Base-by-base conservation (phyloP, 2,329 filamentous ascomycete species). In the Rhynchosporium graminicola region DNA sequence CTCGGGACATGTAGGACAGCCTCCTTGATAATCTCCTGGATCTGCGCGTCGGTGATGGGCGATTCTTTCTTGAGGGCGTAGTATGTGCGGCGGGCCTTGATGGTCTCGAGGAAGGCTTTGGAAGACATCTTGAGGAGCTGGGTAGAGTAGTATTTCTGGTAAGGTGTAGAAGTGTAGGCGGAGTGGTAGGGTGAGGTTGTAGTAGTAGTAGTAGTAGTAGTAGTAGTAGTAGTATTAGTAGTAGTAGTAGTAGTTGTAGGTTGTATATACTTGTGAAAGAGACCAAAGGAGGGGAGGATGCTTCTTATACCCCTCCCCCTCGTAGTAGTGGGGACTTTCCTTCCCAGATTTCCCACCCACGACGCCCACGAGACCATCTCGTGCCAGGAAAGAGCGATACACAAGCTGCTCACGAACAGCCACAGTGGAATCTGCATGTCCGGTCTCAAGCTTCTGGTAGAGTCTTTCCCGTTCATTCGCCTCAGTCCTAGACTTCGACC, bases 1-100 rank as follows among this genome's bases (percentile, higher is more conserved):
- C 85, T 89, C 47, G 93, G 93, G 1, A 88, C 82, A 75, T 92
- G 82, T 63, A 85, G 80, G 69, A 95, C 80, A 60, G 86, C 81
- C 69, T 85, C 76, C 75, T 81, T 78, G 75, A 87, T 82, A 73
- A 93, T 84, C 71, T 89, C 83, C 72, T 84, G 78, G 76, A 93
- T 80, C 72, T 83, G 80, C 60, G 78, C 76, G 69, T 82, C 80
- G 70, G 80, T 75, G 75, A 88, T 79, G 73, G 85, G 73, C 31
- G 88, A 80, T 65, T 84, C 77, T 78, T 88, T 88, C 80, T 80
- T 83, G 62, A 91, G 83, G 58, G 80, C 76, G 80, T 93, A 92
- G 81, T 83, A 78, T 74, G 84, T 83, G 77, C 90, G 88, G 74
- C 90, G 89, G 75, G 78, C 75, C 79, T 86, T 83, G 80, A 89